These are phyloP conservation scores for Penicillium verhagenii DNA, from an alignment of 495 filamentous ascomycete genomes.

Conservation along the genomic window DNA sequence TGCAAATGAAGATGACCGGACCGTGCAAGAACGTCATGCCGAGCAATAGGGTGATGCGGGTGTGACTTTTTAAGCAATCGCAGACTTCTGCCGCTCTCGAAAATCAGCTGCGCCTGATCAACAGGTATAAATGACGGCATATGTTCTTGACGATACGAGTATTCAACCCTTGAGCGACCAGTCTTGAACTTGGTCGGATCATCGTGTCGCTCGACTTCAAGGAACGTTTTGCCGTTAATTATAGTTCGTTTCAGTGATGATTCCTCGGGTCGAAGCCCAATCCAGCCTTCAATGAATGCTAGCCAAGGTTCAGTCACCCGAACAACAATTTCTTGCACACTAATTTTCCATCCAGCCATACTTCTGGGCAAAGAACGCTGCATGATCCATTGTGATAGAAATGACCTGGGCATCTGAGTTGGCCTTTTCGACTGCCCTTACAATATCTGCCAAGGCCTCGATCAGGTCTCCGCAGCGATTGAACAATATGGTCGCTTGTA, in stretches of 20 bases:
- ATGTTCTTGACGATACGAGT: constrained; percentile 55
- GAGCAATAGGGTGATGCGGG: constrained; percentile 73
- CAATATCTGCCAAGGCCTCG: constrained; percentile 57
- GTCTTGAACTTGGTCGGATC: constrained; percentile 54
- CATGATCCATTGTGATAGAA: constrained; percentile 62
- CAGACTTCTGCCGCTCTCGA: constrained; percentile 76
- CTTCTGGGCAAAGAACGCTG: constrained; percentile 62
- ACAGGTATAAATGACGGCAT: constrained; percentile 66
- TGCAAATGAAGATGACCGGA: constrained; percentile 56
- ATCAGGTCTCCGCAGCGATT: constrained; percentile 62
- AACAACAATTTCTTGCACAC: constrained; percentile 64
- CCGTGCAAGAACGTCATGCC: constrained; percentile 41
- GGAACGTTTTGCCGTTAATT: constrained; percentile 54
- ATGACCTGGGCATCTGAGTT: constrained; percentile 67
- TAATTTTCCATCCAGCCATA: constrained; percentile 57
- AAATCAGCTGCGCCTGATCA: constrained; percentile 64
- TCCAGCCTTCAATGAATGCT: constrained; percentile 70
- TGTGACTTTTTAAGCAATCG: constrained; percentile 70
- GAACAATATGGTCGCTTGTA: constrained; percentile 71
- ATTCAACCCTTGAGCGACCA: constrained; percentile 54
- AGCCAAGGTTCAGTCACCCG: constrained; percentile 68
- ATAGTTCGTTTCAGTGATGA: constrained; percentile 43
- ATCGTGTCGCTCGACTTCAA: constrained; percentile 52
- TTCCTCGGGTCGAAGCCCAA: constrained; percentile 63
- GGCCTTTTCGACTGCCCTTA: constrained; percentile 50